Percentiles rank a stretch among this genome's conserved stretches.
These are phyloP conservation scores for Tricholoma sp. DNA, from an alignment of 768 basidiomycete species.

Conservation along the genomic window DNA sequence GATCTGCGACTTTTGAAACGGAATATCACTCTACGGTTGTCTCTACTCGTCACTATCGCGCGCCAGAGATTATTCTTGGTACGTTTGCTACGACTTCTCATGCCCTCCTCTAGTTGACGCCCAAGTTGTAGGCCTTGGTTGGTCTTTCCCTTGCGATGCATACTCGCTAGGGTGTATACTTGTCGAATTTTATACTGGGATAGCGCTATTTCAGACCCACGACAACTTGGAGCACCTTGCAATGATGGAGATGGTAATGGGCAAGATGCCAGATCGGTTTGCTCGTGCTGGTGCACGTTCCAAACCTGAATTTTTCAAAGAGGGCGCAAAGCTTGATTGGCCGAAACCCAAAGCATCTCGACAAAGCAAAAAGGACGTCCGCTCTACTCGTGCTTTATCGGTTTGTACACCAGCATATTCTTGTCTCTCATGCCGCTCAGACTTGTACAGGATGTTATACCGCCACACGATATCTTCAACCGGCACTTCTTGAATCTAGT, in stretches of 20 bases:
- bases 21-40: conserved; percentile 99
- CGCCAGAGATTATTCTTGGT: conserved; percentile 99
- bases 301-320: conserved; percentile 93
- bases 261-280: conserved; percentile 91
- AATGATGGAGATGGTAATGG: conserved; percentile 99
- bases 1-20: conserved; percentile 94
- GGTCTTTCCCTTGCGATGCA: conserved; percentile 98
- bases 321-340: conserved; percentile 82
- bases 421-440: conserved; percentile 7
- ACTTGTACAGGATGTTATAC: conserved; percentile 73
- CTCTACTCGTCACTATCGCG: conserved; percentile 96
- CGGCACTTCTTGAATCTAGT: conserved; percentile 85
- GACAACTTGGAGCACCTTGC: conserved; percentile 98
- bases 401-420: conserved; percentile 35
- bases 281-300: conserved; percentile 67
- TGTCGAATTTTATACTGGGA: conserved; percentile 96
- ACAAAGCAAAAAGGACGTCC: conserved; percentile 93
- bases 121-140: conserved; percentile 72
- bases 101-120: neutral
- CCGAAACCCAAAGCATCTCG: conserved; percentile 84
- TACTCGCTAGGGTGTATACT: conserved; percentile 98
- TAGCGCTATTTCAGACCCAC: conserved; percentile 98
- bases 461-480: conserved; percentile 67
- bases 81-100: conserved; percentile 18
- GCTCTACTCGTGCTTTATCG: conserved; percentile 70